Conservation (phyloP, 257 asterid genomes). For the Jacaranda copaia region DNA sequence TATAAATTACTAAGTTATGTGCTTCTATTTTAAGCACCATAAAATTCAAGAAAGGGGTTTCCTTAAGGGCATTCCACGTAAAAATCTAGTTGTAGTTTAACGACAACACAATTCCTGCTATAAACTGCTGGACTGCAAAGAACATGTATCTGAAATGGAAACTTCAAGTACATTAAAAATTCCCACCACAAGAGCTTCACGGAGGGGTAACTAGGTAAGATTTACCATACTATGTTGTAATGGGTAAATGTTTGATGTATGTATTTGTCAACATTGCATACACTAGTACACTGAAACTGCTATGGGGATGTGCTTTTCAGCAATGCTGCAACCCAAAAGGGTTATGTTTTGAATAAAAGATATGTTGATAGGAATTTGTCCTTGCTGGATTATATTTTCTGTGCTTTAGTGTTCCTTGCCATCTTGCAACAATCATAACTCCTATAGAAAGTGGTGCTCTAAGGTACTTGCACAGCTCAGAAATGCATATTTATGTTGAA, state of each 20-base stretch:
- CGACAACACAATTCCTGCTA: background rate
- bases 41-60: background rate
- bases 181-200: no score
- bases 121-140: background rate
- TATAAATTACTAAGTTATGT: no score
- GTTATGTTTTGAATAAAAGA: no score
- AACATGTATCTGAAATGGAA: background rate
- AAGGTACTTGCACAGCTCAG: background rate
- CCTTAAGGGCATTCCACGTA: background rate
- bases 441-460: background rate
- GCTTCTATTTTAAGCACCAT: background rate
- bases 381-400: no score
- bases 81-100: background rate
- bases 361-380: no score
- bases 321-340: no score
- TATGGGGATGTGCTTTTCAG: no score
- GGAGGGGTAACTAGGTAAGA: no score
- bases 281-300: no score
- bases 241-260: no score
- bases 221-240: no score
- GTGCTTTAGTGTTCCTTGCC: background rate
- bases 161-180: background rate
- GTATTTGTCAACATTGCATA: no score
- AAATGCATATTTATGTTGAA: background rate
- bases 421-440: background rate